These are phyloP conservation scores for Lagerstroemia speciosa DNA, from an alignment of 345 rosid species.

Conservation along the genomic window DNA sequence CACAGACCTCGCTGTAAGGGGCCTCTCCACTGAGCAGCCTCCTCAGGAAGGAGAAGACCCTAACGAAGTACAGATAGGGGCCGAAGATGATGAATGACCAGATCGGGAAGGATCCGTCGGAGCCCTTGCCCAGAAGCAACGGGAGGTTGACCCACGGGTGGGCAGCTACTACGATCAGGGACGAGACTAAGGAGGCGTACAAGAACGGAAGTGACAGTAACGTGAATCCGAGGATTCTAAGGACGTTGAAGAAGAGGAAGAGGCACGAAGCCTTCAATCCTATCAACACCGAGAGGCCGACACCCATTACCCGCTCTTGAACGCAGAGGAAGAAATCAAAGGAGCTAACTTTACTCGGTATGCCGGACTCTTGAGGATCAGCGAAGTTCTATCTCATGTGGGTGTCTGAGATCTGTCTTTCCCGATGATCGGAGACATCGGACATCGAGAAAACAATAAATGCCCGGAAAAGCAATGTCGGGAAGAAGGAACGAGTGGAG, in stretches of 20 bases:
- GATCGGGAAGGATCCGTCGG: slow-evolving; percentile 54
- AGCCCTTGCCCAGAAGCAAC: slow-evolving; percentile 44
- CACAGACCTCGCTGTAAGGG: slow-evolving; percentile 39
- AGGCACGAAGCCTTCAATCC: slow-evolving; percentile 26
- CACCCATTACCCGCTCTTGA: slow-evolving; percentile 25
- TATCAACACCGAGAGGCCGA: slow-evolving; percentile 40
- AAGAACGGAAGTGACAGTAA: slow-evolving; percentile 36
- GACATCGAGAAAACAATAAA: too few species aligned
- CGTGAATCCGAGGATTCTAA: slow-evolving; percentile 23
- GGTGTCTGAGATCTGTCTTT: not conserved
- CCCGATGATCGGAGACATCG: not conserved
- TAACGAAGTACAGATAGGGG: slow-evolving; percentile 44
- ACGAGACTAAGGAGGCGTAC: slow-evolving; percentile 37
- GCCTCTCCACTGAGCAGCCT: slow-evolving; percentile 43
- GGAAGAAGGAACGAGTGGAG: not conserved
- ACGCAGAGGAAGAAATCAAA: not conserved
- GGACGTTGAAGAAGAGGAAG: slow-evolving; percentile 22
- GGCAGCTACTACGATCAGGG: slow-evolving; percentile 28
- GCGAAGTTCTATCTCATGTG: not conserved
- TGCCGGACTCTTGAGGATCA: not conserved
- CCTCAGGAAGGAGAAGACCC: slow-evolving; percentile 34
- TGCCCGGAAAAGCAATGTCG: not conserved
- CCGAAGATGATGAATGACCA: slow-evolving; percentile 48
- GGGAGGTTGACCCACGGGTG: slow-evolving; percentile 41
- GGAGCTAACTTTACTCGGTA: not conserved